Base-by-base conservation (phyloP, 371 early-diverging fungal genomes). In the Blakeslea trispora region DNA sequence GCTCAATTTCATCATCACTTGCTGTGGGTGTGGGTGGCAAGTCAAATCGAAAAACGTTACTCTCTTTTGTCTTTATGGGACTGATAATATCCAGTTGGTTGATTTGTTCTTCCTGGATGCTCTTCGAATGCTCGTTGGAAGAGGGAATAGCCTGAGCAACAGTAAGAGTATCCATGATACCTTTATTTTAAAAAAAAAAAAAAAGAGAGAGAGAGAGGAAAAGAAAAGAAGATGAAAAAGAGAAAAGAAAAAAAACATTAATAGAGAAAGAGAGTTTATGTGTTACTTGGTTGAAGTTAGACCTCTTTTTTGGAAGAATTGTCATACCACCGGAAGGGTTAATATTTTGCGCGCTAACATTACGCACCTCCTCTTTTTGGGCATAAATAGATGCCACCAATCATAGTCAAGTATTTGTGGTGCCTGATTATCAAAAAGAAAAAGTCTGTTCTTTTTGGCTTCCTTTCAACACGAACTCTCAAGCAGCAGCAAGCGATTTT, bases 1-100 rank as follows among this genome's bases (percentile, higher is more conserved):
- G 17, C 18, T 59, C 62, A 7, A 22, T 35, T 55, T 64, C 60
- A 44, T 64, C 56, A 28, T 59, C 65, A 28, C 65, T 64, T 19
- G 55, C 45, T 14, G 41, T 59, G 1, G 64, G 59, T 42, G 64
- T 64, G n/a, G 59, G 64, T 17, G 64, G 64, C 41, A 63, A 50
- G 37, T 37, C 37, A 37, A 37, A 37, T 14, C 9, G 14, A 37
- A 37, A 13, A 11, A 37, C 11, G 11, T 9, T 11, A 14, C 11
- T 14, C 1, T 37, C 37, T 37, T 37, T 37, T 37, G 37, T 7
- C 14, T 28, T 28, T 28, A 7, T 7, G 28, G 37, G 11, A 37
- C 14, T 37, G 9, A 11, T 11, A 14, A 37, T 10, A 13, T 37
- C 37, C 1, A 37, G 37, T 10, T 37, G 37, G 13, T 37, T 37